Percentiles rank a stretch among this genome's conserved stretches.
Conservation (phyloP, 179 eudicot species). For the Spergularia azorica region DNA sequence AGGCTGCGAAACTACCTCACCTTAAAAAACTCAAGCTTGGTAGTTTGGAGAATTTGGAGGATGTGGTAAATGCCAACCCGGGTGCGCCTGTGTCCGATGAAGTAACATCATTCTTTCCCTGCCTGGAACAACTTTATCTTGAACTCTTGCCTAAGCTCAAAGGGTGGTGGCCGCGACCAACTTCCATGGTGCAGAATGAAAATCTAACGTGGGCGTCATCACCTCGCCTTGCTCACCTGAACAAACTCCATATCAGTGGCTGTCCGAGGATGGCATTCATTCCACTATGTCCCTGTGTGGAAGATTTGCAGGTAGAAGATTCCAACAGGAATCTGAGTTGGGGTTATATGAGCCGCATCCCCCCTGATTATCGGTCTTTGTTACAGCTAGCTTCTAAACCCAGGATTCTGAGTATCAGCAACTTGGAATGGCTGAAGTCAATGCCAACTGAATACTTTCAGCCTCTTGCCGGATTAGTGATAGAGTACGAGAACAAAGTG, state of each 20-base stretch:
- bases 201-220: not conserved
- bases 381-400: not conserved
- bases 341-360: not conserved
- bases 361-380: not conserved
- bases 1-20: not conserved
- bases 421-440: not conserved
- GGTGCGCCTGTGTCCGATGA: not conserved
- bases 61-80: not conserved
- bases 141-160: not conserved
- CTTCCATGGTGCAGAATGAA: too few species aligned
- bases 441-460: not conserved
- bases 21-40: not conserved
- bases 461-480: not conserved
- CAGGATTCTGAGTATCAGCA: not conserved
- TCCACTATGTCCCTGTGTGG: slow-evolving; percentile 6
- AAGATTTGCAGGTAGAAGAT: rapidly evolving
- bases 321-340: not conserved
- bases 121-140: slow-evolving; percentile 6
- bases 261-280: slow-evolving; percentile 6
- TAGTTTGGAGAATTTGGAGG: not conserved
- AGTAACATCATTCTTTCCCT: slow-evolving; percentile 11
- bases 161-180: slow-evolving; percentile 23
- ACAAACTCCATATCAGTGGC: not conserved
- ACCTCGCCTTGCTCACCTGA: slow-evolving; percentile 11
- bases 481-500: not conserved